phyloP scores from a whole-genome alignment of 805 yeast species.

The Wickerhamomyces sydowiorum region DNA sequence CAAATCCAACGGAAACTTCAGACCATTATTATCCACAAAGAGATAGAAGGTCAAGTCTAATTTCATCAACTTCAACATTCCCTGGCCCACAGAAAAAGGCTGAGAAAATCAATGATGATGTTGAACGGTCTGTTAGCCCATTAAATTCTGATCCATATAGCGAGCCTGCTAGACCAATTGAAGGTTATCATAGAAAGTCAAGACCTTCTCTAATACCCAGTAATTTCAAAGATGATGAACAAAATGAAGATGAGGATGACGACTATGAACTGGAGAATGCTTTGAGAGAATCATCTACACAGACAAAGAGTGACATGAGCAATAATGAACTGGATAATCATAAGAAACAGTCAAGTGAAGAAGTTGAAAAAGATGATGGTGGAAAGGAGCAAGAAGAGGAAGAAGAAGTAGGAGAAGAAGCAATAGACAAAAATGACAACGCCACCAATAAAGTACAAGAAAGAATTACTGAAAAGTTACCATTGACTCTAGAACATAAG shows the following conservation, averaged over 20 bases:
- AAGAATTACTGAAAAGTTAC: constrained; percentile 11
- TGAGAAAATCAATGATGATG: not conserved
- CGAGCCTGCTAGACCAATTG: not conserved
- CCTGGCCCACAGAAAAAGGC: not conserved
- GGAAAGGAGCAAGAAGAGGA: not conserved
- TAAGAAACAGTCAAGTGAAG: not conserved
- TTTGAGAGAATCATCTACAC: not conserved
- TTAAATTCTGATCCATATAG: not conserved
- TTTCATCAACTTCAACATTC: not conserved
- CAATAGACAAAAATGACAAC: not conserved
- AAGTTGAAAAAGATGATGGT: not conserved
- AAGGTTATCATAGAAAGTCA: not conserved
- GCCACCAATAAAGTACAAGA: too few species aligned
- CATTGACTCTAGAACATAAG: constrained; percentile 15
- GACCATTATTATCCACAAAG: constrained; percentile 1
- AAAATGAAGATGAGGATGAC: constrained; percentile 15
- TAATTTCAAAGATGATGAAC: constrained; percentile 17
- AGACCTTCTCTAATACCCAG: constrained; percentile 22
- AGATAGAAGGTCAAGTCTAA: not conserved
- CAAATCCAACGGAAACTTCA: not conserved
- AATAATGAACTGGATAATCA: not conserved
- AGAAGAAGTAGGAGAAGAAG: not conserved
- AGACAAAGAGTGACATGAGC: not conserved
- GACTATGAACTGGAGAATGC: not conserved
- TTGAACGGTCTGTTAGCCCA: not conserved